Percentiles rank a stretch among this genome's conserved stretches.
phyloP scores from a whole-genome alignment of 371 early-diverging fungal species.

The Blakeslea trispora region DNA sequence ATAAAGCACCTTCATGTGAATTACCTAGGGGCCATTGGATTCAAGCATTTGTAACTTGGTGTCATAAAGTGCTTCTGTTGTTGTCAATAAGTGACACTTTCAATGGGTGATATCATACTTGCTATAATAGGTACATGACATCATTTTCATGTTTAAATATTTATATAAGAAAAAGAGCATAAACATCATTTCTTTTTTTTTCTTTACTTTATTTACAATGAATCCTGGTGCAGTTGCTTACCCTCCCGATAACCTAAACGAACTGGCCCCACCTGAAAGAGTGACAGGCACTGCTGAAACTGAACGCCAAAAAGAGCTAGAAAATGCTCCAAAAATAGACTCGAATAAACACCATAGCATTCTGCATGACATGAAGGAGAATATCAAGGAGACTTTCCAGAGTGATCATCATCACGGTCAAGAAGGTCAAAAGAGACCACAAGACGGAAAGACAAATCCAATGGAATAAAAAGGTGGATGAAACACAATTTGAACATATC shows the following conservation, averaged over 20 bases:
- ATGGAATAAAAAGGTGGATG: constrained; percentile 24
- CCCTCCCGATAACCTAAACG: background rate
- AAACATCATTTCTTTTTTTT: no score
- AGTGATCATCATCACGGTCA: constrained; percentile 28
- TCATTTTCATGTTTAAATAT: no score
- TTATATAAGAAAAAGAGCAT: no score
- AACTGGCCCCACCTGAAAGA: background rate
- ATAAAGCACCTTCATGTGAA: no score
- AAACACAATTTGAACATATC: background rate
- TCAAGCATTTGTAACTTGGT: no score
- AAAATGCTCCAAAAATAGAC: background rate
- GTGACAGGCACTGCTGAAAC: background rate
- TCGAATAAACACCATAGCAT: constrained; percentile 11
- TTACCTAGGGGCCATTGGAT: no score
- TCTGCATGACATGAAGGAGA: constrained; percentile 28
- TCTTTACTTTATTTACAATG: no score
- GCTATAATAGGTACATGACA: no score
- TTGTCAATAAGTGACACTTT: no score
- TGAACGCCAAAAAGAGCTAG: background rate
- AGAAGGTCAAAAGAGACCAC: constrained; percentile 25
- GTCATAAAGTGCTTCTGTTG: no score
- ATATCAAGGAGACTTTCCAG: constrained; percentile 24
- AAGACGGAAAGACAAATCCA: constrained; percentile 31
- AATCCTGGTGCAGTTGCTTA: background rate
- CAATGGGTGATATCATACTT: no score